phyloP scores from a whole-genome alignment of 1,284 basidiomycete genomes.

The Austroboletus niveus region DNA sequence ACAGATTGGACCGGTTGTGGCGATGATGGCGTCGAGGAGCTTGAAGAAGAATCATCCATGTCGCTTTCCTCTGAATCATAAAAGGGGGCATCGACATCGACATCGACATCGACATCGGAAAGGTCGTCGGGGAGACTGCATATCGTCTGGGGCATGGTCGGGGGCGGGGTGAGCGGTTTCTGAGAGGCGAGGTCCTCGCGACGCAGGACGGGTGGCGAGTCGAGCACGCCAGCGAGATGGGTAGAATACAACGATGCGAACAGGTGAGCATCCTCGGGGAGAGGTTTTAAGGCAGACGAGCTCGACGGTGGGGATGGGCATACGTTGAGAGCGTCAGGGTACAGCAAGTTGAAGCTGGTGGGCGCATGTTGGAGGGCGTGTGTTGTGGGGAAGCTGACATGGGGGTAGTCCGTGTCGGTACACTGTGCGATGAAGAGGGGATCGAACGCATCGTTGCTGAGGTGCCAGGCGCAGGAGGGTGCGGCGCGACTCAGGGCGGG shows the following conservation, averaged over 20 bases:
- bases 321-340: constrained; percentile 18
- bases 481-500: constrained; percentile 13
- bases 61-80: constrained; percentile 11
- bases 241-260: constrained; percentile 18
- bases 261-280: constrained; percentile 29
- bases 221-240: constrained; percentile 30
- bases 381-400: constrained; percentile 14
- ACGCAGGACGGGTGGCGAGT: constrained; percentile 35
- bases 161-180: constrained; percentile 42
- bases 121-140: constrained; percentile 34
- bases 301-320: constrained; percentile 42
- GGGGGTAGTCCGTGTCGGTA: constrained; percentile 12
- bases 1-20: constrained; percentile 14
- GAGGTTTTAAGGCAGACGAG: constrained; percentile 35
- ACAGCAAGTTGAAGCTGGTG: constrained; percentile 11
- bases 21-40: constrained; percentile 12
- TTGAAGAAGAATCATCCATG: constrained; percentile 19
- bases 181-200: constrained; percentile 28
- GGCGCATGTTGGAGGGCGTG: constrained; percentile 12
- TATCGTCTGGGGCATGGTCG: constrained; percentile 39
- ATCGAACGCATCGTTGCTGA: constrained; percentile 21
- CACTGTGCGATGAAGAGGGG: constrained; percentile 19
- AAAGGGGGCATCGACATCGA: constrained; percentile 9
- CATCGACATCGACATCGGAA: constrained; percentile 6
- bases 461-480: constrained; percentile 19